Evolutionary conservation across 2,329 filamentous ascomycete species (phyloP), one percentile per base, ranked within the genome.

Genomic region (Colletotrichum sp.): DNA sequence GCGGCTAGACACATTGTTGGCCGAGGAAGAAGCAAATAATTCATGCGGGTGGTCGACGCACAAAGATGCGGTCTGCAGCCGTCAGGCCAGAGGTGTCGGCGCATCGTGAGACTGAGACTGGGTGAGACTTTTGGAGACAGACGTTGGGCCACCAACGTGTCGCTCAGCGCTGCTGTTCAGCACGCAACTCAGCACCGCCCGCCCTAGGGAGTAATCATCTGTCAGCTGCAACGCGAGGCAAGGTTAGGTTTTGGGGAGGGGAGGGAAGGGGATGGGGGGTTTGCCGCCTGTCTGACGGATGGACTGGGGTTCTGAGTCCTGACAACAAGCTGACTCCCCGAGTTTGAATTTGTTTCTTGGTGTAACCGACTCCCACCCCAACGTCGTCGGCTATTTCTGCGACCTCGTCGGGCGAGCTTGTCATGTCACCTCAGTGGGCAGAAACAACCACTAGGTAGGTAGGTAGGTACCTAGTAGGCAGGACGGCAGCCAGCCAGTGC

Each of bases 61-160:
- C 24, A 55, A 70, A 73, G 57, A 34, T 70, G 71, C 71, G 66
- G 71, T 73, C 57, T 70, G 39, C 67, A 64, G 66, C 26, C 26
- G 55, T 34, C 30, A 60, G 63, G 63, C 63, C 63, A 72, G 52
- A 32, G 26, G 18, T 16, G 44, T 21, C 26, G 63, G 62, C 69
- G 44, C 60, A 66, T 71, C 65, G 71, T 39, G 64, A 72, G 65
- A 72, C 65, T 66, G 44, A 52, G 44, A 52, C 44, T 52, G 44
- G 44, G n/a, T 52, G 44, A 52, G 44, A 52, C 44, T 52, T 52
- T 52, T 52, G n/a, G n/a, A 52, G 44, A 52, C 44, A 52, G 44
- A 62, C 30, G 59, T 62, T 62, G 59, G 59, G 18, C 30, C 59
- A 62, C 28, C 30, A 49, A 49, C 44, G n/a, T 49, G n/a, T 21